Evolutionary conservation across 1,139 yeast genomes (phyloP).

Genomic region (Scheffersomyces parashehatae): DNA sequence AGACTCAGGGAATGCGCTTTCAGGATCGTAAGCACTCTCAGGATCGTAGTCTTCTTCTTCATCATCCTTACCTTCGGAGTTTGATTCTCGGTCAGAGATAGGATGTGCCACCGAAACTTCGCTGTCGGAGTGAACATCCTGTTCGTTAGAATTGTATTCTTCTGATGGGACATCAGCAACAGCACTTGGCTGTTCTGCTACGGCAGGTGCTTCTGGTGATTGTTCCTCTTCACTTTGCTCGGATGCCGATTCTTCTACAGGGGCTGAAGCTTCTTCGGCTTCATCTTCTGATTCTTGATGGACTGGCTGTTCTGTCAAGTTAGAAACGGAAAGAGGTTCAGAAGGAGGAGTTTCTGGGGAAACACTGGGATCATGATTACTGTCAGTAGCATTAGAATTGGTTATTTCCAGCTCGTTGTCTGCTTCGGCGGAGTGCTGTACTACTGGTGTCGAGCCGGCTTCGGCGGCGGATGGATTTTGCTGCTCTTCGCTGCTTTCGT

Average conservation of each 20-base stretch:
- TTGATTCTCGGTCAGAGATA: too few species aligned
- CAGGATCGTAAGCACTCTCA: conserved; percentile 11
- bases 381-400: too few species aligned
- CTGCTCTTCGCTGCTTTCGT: neutral
- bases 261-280: conserved; percentile 4
- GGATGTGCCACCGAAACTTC: neutral
- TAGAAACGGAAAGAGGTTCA: conserved; percentile 1
- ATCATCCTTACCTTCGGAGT: conserved; percentile 4
- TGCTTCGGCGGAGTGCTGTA: too few species aligned
- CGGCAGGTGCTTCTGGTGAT: conserved; percentile 2
- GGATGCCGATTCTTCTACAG: conserved; percentile 3
- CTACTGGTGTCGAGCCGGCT: neutral
- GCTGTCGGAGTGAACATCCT: neutral
- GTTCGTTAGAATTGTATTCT: neutral
- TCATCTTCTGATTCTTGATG: neutral
- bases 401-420: too few species aligned
- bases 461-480: neutral
- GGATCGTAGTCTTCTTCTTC: conserved; percentile 27
- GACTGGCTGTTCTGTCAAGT: conserved; percentile 2
- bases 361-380: too few species aligned
- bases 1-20: too few species aligned
- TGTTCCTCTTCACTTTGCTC: conserved; percentile 3
- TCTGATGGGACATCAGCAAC: too few species aligned
- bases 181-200: too few species aligned
- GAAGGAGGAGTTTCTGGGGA: neutral